Conservation (phyloP, 306 rosid species). For the Sindora glabra region DNA sequence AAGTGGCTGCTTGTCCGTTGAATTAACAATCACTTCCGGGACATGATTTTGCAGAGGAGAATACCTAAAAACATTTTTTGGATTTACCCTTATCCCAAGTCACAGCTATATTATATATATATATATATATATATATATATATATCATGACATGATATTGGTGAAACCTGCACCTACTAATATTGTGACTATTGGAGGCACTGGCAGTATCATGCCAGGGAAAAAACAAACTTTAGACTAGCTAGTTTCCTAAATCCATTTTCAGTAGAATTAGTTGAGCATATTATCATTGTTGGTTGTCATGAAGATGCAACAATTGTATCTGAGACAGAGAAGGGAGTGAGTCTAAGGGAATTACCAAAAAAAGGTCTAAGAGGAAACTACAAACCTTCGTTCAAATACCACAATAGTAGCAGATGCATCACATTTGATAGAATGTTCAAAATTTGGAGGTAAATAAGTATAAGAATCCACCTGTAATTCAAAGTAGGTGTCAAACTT, state of each 20-base stretch:
- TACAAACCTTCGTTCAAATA: conserved; percentile 80
- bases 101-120: too few relatives aligned
- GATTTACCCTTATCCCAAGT: too few relatives aligned
- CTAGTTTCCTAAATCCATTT: conserved; percentile 5
- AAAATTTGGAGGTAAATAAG: conserved; percentile 68
- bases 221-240: too few relatives aligned
- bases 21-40: conserved; percentile 48
- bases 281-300: conserved; percentile 3
- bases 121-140: too few relatives aligned
- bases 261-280: conserved; percentile 8
- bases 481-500: conserved; percentile 18
- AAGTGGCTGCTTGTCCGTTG: conserved; percentile 76
- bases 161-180: conserved; percentile 1
- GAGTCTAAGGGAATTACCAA: too few relatives aligned
- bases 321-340: too few relatives aligned
- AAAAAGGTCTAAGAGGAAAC: not conserved
- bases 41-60: conserved; percentile 34
- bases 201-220: too few relatives aligned
- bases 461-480: conserved; percentile 77
- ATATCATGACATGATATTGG: conserved; percentile 1
- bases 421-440: conserved; percentile 59
- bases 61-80: conserved; percentile 34
- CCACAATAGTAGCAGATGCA: conserved; percentile 56
- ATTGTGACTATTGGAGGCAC: not conserved
- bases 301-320: not conserved